Percentiles rank a stretch among this genome's conserved stretches.
Conservation (phyloP, 768 basidiomycete genomes). For the Macrocybe gigantea region DNA sequence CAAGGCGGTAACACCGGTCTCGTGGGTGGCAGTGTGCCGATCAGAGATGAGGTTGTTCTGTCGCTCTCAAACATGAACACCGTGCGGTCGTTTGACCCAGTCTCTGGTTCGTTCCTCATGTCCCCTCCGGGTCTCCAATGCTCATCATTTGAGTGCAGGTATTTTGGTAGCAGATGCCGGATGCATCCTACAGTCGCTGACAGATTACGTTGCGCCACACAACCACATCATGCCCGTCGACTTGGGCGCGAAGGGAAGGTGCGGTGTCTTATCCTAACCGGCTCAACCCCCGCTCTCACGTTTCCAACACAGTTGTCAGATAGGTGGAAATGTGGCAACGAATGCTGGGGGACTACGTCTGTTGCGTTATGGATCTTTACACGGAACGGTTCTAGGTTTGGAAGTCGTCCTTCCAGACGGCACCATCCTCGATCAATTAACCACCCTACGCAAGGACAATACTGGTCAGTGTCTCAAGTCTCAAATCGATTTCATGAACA, state of each 20-base stretch:
- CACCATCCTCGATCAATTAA: constrained; percentile 81
- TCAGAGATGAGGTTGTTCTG: constrained; percentile 83
- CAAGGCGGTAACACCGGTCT: constrained; percentile 99
- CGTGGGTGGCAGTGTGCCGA: constrained; percentile 90
- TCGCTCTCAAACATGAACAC: constrained; percentile 78
- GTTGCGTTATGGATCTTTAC: constrained; percentile 90
- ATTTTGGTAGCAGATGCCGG: constrained; percentile 92
- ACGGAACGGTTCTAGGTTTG: constrained; percentile 90
- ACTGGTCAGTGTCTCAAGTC: constrained; percentile 51
- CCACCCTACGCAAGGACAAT: constrained; percentile 94
- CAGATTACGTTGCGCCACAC: constrained; percentile 79
- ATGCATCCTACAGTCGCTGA: constrained; percentile 84
- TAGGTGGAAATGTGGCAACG: constrained; percentile 95
- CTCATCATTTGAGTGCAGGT: constrained; percentile 41
- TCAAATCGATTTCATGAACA: background rate
- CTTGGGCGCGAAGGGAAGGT: constrained; percentile 95
- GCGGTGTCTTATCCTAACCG: constrained; percentile 9
- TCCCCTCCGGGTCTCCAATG: constrained; percentile 4
- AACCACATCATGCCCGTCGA: constrained; percentile 97
- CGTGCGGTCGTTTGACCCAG: constrained; percentile 77
- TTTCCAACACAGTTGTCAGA: constrained; percentile 69
- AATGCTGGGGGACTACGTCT: constrained; percentile 97
- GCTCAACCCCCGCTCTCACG: background rate
- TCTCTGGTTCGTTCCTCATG: constrained; percentile 52
- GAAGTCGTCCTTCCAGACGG: constrained; percentile 96